Conservation (phyloP, 1,284 basidiomycete genomes). For the Ganoderma resinaceum region DNA sequence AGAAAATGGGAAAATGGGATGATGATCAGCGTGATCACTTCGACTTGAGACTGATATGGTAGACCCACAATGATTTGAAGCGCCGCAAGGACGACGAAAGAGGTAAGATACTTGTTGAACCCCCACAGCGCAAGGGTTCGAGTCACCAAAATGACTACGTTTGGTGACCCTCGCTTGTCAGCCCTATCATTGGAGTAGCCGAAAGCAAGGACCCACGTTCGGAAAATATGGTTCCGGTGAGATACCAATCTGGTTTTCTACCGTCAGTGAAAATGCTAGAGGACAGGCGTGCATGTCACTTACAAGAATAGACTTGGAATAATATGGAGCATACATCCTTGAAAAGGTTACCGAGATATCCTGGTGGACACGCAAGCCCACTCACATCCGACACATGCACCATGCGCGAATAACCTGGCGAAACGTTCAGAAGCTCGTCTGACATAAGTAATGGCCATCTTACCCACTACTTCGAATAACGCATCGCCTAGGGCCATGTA, state of each 20-base stretch:
- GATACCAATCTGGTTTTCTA: neutral
- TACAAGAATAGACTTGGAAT: neutral
- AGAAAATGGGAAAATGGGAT: neutral
- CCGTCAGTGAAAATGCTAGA: neutral
- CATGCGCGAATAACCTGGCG: neutral
- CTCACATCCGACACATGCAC: neutral
- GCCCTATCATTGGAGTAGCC: neutral
- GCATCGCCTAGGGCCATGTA: neutral
- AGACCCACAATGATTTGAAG: neutral
- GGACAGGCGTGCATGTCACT: neutral
- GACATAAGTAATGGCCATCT: neutral
- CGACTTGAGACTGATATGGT: too few species aligned
- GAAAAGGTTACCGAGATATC: neutral
- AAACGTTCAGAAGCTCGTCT: neutral
- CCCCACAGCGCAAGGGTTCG: slow-evolving; percentile 1
- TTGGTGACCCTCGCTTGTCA: neutral
- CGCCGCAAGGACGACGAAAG: neutral
- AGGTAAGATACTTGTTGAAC: neutral
- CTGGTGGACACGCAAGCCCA: neutral
- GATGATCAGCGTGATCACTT: neutral
- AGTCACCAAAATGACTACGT: neutral
- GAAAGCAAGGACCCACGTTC: neutral
- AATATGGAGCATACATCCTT: neutral
- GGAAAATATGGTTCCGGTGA: neutral
- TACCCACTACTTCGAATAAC: neutral